Evolutionary conservation across 345 rosid genomes (phyloP), one percentile per base, ranked within the genome.

Genomic region (Leavenworthia alabamica): DNA sequence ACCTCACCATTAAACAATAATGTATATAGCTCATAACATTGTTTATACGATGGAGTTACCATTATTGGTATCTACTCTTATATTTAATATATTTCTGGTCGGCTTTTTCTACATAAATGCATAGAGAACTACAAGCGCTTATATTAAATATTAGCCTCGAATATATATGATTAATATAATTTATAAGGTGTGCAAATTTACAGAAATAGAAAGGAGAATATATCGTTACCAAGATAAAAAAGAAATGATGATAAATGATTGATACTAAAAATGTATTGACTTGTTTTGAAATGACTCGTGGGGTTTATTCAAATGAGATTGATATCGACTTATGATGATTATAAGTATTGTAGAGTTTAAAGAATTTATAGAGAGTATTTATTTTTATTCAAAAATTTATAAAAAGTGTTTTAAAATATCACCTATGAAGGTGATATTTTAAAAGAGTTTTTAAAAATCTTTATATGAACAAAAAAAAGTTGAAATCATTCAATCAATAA

Each of bases 1-100:
- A 39, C 23, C 64, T 31, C 28, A 55, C 64, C 69, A 22, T 24
- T 22, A 54, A 53, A 54, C 51, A 53, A 62, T 62, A n/a, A n/a
- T n/a, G n/a, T n/a, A 37, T 36, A 33, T 8, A 28, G 14, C 44
- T 36, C 57, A 37, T 29, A 40, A 44, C 37, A 46, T 22, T 55
- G 55, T 62, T 70, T 20, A 62, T 55, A 39, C 49, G 57, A 31
- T 55, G 50, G n/a, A 70, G 74, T 70, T 70, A 39, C 74, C 35
- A 55, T 47, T 55, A 62, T 62, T 62, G 53, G 57, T 70, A 62
- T 46, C 64, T 55, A 62, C 58, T 39, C 45, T 55, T 55, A 62
- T 62, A 20, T 55, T 62, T 31, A 47, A 8, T 70, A 8, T 70
- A 46, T 22, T 29, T 39, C 33, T 55, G 68, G 49, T 54, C 62